Evolutionary conservation across 2,329 filamentous ascomycete species (phyloP).

Genomic region (Cladosporium sp.): DNA sequence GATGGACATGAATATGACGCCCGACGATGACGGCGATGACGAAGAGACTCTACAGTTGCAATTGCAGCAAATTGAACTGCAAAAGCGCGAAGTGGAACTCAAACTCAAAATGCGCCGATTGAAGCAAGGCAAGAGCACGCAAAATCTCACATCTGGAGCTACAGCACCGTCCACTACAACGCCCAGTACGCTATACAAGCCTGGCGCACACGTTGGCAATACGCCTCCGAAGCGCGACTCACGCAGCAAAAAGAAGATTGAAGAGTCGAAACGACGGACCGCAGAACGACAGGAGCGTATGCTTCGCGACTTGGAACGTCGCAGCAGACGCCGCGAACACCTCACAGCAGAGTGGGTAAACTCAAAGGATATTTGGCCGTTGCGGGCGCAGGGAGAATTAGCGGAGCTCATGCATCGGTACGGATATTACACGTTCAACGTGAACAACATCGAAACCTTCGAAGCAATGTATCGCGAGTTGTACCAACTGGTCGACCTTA

Average conservation of each 20-base stretch:
- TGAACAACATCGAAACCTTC: conserved; percentile 37
- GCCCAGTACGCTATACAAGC: conserved; percentile 28
- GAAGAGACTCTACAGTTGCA: conserved; percentile 41
- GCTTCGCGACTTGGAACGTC: conserved; percentile 40
- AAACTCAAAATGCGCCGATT: conserved; percentile 41
- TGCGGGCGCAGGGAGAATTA: conserved; percentile 38
- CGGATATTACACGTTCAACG: conserved; percentile 37
- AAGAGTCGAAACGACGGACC: conserved; percentile 40
- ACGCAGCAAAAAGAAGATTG: conserved; percentile 42
- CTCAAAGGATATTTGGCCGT: conserved; percentile 42
- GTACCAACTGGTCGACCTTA: conserved; percentile 40
- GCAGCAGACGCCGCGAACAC: conserved; percentile 40
- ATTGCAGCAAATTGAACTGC: conserved; percentile 40
- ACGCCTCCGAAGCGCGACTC: conserved; percentile 38
- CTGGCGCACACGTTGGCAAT: conserved; percentile 15
- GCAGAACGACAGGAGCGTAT: conserved; percentile 42
- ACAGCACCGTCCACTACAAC: conserved; percentile 28
- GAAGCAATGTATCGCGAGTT: conserved; percentile 40
- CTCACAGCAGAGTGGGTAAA: conserved; percentile 42
- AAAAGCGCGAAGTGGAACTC: conserved; percentile 41
- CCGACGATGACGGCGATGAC: conserved; percentile 36
- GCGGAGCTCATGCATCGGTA: conserved; percentile 43
- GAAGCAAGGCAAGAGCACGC: conserved; percentile 31
- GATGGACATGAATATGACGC: conserved; percentile 19
- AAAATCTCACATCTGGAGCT: conserved; percentile 25